These are phyloP conservation scores for Alternaria rosae DNA, from an alignment of 2,329 filamentous ascomycete species.

Conservation along the genomic window DNA sequence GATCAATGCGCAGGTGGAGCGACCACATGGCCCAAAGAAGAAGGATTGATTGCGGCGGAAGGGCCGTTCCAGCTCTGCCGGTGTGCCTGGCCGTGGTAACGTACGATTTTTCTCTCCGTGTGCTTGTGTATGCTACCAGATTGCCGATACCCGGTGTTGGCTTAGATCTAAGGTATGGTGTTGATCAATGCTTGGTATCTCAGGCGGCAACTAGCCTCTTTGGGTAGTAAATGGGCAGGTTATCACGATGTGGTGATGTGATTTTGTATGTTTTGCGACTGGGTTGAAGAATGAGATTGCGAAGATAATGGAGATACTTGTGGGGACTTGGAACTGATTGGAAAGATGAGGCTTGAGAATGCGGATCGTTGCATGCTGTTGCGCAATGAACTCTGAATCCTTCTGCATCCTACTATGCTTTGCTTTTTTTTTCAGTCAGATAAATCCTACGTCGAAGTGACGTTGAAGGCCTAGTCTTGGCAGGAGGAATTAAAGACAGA, in stretches of 20 bases:
- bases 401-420: neutral
- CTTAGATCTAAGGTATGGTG: neutral
- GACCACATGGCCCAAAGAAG: conserved; percentile 6
- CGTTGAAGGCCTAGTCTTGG: neutral
- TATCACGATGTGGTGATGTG: neutral
- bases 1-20: neutral
- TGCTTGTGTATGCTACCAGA: neutral
- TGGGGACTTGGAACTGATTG: neutral
- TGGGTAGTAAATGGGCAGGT: neutral
- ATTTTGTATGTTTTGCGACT: neutral
- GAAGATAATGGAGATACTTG: neutral
- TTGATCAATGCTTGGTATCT: neutral
- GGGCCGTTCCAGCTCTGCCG: conserved; percentile 9
- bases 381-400: too few species aligned
- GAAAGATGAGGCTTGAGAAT: neutral
- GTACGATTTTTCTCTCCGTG: neutral
- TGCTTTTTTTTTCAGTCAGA: neutral
- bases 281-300: neutral
- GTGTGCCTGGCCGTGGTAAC: neutral
- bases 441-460: neutral
- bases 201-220: neutral
- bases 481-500: neutral
- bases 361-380: neutral
- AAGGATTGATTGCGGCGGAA: conserved; percentile 20
- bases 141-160: conserved; percentile 5